Conservation (phyloP, 2,329 filamentous ascomycete species). For the Fusarium cicatricum region DNA sequence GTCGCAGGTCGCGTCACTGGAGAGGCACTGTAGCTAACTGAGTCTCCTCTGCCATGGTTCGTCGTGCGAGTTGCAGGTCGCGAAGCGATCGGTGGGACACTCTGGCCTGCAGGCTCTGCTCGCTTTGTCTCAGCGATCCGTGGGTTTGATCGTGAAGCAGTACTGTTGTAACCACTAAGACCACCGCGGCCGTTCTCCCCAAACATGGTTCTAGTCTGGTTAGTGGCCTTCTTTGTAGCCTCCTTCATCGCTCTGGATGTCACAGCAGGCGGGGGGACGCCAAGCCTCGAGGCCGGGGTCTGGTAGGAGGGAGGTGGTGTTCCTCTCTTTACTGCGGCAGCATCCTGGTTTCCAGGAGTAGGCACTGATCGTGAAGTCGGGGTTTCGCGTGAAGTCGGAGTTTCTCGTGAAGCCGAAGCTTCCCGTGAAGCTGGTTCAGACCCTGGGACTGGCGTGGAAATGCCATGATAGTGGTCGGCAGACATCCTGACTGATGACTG, state of each 20-base stretch:
- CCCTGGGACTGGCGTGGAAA: slow-evolving; percentile 79
- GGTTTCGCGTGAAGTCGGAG: not conserved
- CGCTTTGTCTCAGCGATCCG: slow-evolving; percentile 28
- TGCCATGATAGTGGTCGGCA: slow-evolving; percentile 95
- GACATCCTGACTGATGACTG: slow-evolving; percentile 84
- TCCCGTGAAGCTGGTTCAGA: slow-evolving; percentile 39
- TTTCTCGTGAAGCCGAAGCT: not conserved
- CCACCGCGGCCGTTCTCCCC: slow-evolving; percentile 51
- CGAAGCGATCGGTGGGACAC: slow-evolving; percentile 21
- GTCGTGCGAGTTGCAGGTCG: slow-evolving; percentile 25
- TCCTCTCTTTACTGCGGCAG: slow-evolving; percentile 68
- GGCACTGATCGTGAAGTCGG: slow-evolving; percentile 59
- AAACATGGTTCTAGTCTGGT: slow-evolving; percentile 85
- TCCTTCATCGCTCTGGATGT: slow-evolving; percentile 97
- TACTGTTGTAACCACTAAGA: slow-evolving; percentile 37
- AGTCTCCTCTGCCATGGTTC: slow-evolving; percentile 31
- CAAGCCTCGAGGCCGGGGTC: slow-evolving; percentile 75
- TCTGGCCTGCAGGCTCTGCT: slow-evolving; percentile 29
- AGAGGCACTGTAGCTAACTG: slow-evolving; percentile 41
- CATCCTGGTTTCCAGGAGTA: slow-evolving; percentile 57
- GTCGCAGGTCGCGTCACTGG: slow-evolving; percentile 51
- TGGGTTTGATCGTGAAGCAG: slow-evolving; percentile 39
- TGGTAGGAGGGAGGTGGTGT: slow-evolving; percentile 87
- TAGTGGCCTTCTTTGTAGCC: slow-evolving; percentile 86
- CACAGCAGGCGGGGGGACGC: slow-evolving; percentile 89